Percentiles rank a stretch among this genome's conserved stretches.
Conservation (phyloP, 768 basidiomycete genomes). For the Grammothele lineata region DNA sequence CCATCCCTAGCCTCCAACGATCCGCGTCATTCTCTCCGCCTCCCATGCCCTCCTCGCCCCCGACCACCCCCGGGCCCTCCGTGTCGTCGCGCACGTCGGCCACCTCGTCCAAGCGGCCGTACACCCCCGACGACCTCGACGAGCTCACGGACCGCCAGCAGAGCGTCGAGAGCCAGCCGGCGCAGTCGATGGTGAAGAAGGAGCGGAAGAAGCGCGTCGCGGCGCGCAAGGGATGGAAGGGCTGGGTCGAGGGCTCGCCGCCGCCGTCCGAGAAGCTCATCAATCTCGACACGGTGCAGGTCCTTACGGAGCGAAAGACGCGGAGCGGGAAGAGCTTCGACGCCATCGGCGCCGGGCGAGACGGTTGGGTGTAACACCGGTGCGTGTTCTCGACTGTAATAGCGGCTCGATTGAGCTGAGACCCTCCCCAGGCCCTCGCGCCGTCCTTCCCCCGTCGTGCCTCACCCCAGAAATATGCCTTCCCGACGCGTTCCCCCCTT, state of each 20-base stretch:
- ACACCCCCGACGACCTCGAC: slow-evolving; percentile 65
- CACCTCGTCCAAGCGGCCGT: slow-evolving; percentile 77
- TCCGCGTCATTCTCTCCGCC: slow-evolving; percentile 75
- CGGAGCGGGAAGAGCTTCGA: slow-evolving; percentile 84
- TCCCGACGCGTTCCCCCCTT: neutral
- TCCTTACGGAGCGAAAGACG: slow-evolving; percentile 72
- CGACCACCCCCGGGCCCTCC: slow-evolving; percentile 73
- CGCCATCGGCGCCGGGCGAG: slow-evolving; percentile 72
- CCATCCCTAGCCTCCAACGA: slow-evolving; percentile 65
- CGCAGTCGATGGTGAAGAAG: slow-evolving; percentile 21
- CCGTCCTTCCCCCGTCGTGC: neutral
- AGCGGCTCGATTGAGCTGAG: slow-evolving; percentile 51
- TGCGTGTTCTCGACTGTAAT: slow-evolving; percentile 29
- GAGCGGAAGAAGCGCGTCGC: slow-evolving; percentile 53
- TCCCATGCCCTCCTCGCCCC: slow-evolving; percentile 61
- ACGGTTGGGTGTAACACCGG: slow-evolving; percentile 62
- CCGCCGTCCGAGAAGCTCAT: slow-evolving; percentile 77
- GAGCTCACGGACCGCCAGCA: slow-evolving; percentile 26
- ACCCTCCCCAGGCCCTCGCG: neutral
- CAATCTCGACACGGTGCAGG: slow-evolving; percentile 69
- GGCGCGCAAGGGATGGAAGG: slow-evolving; percentile 84
- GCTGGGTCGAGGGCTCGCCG: slow-evolving; percentile 85
- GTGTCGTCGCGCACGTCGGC: slow-evolving; percentile 68
- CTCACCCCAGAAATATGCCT: too few species aligned
- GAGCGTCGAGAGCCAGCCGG: slow-evolving; percentile 19